phyloP scores from a whole-genome alignment of 306 rosid genomes.

The Gleditsia sinensis region DNA sequence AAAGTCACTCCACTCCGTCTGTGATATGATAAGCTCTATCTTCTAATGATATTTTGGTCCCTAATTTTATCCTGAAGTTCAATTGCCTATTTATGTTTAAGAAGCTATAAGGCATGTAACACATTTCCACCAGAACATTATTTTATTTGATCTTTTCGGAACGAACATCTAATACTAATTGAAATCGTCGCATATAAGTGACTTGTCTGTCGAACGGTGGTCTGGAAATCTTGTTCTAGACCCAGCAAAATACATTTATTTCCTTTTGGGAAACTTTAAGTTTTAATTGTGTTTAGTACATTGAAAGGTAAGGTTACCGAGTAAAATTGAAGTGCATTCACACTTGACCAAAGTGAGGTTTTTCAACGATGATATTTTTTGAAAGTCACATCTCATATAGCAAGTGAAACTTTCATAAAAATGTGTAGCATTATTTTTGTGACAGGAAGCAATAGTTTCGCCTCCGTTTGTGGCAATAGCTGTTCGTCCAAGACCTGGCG shows the following conservation, averaged over 20 bases:
- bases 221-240: neutral
- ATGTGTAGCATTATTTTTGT: slow-evolving; percentile 30
- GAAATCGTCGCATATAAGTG: neutral
- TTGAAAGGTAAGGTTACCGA: too few relatives aligned
- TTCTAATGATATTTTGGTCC: neutral
- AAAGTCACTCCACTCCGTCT: neutral
- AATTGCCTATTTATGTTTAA: neutral
- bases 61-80: neutral
- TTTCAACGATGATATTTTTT: too few relatives aligned
- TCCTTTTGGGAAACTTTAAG: neutral
- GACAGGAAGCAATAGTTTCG: slow-evolving; percentile 49
- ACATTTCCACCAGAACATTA: neutral
- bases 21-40: neutral
- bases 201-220: neutral
- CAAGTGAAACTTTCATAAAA: neutral
- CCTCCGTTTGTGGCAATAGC: slow-evolving; percentile 31
- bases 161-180: neutral
- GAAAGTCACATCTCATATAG: neutral
- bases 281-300: too few relatives aligned
- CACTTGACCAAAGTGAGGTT: too few relatives aligned
- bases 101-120: neutral
- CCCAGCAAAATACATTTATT: neutral
- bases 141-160: neutral
- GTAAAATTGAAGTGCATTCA: too few relatives aligned
- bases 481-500: slow-evolving; percentile 28